phyloP scores from a whole-genome alignment of 371 early-diverging fungal species.

The Mortierella sp. region DNA sequence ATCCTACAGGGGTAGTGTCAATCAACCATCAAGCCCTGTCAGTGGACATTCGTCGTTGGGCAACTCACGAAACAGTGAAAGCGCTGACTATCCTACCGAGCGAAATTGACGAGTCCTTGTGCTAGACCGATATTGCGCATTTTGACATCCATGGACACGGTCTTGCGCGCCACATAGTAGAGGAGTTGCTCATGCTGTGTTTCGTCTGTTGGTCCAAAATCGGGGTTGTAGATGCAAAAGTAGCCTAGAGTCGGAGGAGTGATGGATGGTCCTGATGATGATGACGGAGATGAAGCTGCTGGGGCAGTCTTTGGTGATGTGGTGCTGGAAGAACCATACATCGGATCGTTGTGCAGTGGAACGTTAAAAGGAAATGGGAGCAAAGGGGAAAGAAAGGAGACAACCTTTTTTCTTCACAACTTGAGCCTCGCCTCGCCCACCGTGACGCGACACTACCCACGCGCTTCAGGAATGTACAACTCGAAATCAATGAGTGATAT shows the following conservation, averaged over 20 bases:
- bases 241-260: conserved; percentile 62
- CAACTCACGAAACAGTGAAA: not conserved
- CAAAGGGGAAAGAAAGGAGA: not conserved
- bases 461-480: too few relatives aligned
- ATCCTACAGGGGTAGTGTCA: conserved; percentile 57
- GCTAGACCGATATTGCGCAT: conserved; percentile 86
- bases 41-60: not conserved
- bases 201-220: conserved; percentile 72
- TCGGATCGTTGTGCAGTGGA: conserved; percentile 1
- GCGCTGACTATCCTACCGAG: conserved; percentile 69
- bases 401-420: too few relatives aligned
- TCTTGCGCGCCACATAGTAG: conserved; percentile 77
- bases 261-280: conserved; percentile 22
- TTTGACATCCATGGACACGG: conserved; percentile 81
- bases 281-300: conserved; percentile 13
- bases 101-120: conserved; percentile 83
- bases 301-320: conserved; percentile 20
- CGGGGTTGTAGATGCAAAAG: conserved; percentile 83
- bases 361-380: not conserved
- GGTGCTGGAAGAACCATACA: conserved; percentile 34
- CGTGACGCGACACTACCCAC: too few relatives aligned
- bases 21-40: too few relatives aligned
- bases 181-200: conserved; percentile 81
- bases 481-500: too few relatives aligned
- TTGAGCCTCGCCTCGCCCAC: too few relatives aligned